phyloP scores from a whole-genome alignment of 495 filamentous ascomycete genomes.

The Neurospora sp. region DNA sequence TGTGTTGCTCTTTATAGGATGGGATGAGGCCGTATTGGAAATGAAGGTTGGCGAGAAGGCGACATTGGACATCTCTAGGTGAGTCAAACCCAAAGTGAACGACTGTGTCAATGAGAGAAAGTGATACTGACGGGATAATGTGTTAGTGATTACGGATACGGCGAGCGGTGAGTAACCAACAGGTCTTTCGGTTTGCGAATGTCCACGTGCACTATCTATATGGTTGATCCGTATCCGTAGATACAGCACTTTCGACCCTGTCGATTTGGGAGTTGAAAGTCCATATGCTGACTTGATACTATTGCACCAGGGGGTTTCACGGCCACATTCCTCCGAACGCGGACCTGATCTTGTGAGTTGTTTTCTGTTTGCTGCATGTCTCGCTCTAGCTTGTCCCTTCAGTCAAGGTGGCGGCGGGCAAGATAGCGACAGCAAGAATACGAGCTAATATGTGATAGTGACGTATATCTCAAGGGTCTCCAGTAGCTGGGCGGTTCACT shows the following conservation, averaged over 20 bases:
- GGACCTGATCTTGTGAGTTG: slow-evolving; percentile 47
- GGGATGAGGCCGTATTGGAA: slow-evolving; percentile 73
- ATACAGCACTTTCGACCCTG: neutral
- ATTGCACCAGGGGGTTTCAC: slow-evolving; percentile 47
- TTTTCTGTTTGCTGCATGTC: neutral
- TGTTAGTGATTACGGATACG: slow-evolving; percentile 71
- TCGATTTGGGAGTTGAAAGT: neutral
- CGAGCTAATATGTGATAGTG: slow-evolving; percentile 21
- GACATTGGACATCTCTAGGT: slow-evolving; percentile 67
- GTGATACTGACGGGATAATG: neutral
- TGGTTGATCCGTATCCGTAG: neutral
- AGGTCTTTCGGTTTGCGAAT: neutral
- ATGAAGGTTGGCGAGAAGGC: slow-evolving; percentile 79
- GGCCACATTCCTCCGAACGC: slow-evolving; percentile 48
- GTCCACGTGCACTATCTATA: neutral
- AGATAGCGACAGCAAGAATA: neutral
- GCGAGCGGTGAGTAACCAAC: slow-evolving; percentile 45
- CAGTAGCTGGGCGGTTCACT: neutral
- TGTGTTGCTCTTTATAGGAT: slow-evolving; percentile 40
- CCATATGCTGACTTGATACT: neutral
- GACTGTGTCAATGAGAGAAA: neutral
- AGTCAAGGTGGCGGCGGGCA: slow-evolving; percentile 6
- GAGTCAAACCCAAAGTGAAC: slow-evolving; percentile 19
- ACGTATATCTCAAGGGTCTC: slow-evolving; percentile 42
- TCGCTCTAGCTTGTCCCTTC: neutral